Conservation (phyloP, 2,329 filamentous ascomycete genomes). For the Colletotrichum shisoi region DNA sequence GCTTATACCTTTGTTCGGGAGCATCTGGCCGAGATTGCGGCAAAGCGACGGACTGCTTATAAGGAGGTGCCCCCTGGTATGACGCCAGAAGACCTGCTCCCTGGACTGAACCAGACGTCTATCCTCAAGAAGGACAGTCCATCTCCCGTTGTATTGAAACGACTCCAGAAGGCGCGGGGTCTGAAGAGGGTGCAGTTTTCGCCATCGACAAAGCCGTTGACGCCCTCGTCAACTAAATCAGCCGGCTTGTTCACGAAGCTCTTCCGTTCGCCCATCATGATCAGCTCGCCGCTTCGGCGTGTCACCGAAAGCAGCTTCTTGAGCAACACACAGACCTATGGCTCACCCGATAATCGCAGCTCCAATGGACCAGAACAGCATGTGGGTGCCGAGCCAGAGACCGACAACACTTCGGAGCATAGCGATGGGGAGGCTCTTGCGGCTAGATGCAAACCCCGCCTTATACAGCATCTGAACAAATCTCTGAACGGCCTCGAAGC, state of each 20-base stretch:
- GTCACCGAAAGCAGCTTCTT: constrained; percentile 3
- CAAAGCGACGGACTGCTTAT: background rate
- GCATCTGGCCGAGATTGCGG: constrained; percentile 30
- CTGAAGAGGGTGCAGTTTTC: constrained; percentile 36
- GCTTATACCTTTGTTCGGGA: constrained; percentile 28
- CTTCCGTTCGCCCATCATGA: constrained; percentile 7
- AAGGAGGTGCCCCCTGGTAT: background rate
- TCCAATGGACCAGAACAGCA: background rate
- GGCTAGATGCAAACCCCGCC: constrained; percentile 16
- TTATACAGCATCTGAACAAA: constrained; percentile 21
- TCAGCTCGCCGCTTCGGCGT: constrained; percentile 14
- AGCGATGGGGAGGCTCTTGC: constrained; percentile 15
- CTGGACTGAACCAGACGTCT: background rate
- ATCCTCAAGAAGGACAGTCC: constrained; percentile 17
- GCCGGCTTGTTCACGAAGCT: constrained; percentile 21
- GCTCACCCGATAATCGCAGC: constrained; percentile 15
- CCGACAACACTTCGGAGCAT: constrained; percentile 21
- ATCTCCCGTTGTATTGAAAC: constrained; percentile 31
- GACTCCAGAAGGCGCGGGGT: constrained; percentile 29
- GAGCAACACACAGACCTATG: constrained; percentile 17
- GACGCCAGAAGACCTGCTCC: background rate
- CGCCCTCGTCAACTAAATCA: constrained; percentile 5
- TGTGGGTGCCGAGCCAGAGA: background rate
- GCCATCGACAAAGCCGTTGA: constrained; percentile 9
- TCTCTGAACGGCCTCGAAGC: constrained; percentile 25